These are phyloP conservation scores for Mrakia frigida DNA, from an alignment of 768 basidiomycete genomes.

Conservation along the genomic window DNA sequence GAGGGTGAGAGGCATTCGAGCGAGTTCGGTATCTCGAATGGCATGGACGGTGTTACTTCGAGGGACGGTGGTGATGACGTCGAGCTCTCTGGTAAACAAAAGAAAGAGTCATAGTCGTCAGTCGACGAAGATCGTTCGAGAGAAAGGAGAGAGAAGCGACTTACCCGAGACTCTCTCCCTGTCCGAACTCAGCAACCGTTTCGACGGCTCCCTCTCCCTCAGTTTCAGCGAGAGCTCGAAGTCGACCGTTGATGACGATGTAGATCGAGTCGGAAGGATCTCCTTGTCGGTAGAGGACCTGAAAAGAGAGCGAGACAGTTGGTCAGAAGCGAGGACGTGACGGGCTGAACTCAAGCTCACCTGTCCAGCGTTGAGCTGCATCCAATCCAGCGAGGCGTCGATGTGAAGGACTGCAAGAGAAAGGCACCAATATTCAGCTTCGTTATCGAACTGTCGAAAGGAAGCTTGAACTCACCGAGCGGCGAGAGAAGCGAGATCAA, in stretches of 20 bases:
- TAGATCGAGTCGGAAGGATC: conserved; percentile 94
- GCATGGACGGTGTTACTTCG: conserved; percentile 90
- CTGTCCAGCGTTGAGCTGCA: conserved; percentile 92
- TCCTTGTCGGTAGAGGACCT: conserved; percentile 65
- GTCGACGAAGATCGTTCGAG: too few relatives aligned
- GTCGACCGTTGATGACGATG: conserved; percentile 89
- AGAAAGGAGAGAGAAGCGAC: neutral
- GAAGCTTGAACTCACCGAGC: conserved; percentile 53
- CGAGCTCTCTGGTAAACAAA: conserved; percentile 57
- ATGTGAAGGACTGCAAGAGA: conserved; percentile 74
- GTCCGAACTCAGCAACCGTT: conserved; percentile 89
- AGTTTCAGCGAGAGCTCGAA: conserved; percentile 80
- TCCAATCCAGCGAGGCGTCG: conserved; percentile 95
- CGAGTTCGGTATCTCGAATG: conserved; percentile 94
- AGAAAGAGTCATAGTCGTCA: neutral
- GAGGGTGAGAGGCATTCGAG: conserved; percentile 91
- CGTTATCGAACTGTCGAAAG: too few relatives aligned
- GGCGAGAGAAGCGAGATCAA: conserved; percentile 91
- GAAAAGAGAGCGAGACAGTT: conserved; percentile 40
- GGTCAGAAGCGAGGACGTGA: neutral
- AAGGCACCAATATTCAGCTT: conserved; percentile 5
- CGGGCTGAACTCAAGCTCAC: conserved; percentile 41
- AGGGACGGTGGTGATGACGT: conserved; percentile 86
- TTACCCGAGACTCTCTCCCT: conserved; percentile 85
- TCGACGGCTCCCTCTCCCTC: conserved; percentile 63